Base-by-base conservation (phyloP, 768 basidiomycete genomes). In the Leccinum variicolor region DNA sequence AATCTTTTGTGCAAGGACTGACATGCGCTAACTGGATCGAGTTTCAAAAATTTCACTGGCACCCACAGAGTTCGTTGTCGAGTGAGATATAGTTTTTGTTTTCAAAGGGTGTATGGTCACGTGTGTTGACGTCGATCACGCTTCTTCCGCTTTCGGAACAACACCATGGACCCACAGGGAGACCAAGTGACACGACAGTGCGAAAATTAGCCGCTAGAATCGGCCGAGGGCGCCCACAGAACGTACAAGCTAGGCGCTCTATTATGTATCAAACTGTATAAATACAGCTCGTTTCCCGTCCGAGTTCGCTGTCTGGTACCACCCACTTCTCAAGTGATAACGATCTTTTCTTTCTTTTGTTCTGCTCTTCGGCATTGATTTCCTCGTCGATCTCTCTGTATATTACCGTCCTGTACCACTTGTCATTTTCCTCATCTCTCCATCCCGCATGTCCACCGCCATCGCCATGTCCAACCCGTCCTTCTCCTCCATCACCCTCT, bases 1-100 rank as follows among this genome's bases (percentile, higher is more conserved):
- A 49, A 82, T 79, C 69, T 81, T 81, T 64, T 81, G 75, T 26
- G 80, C 77, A n/a, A 64, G 65, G 17, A 62, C 57, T n/a, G 69
- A 55, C 68, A 69, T 70, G 43, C 50, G 48, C 53, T 43, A 33
- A 9, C 39, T 23, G 9, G 36, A 39, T 43, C 11, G 50, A 59
- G 53, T 57, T 6, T 15, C 19, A 26, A 57, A 57, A 57, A 33
- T 46, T 31, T 52, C 41, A 43, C 41, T 43, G 41, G 43, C 50
- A 4, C 64, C 64, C 57, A 63, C 58, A 9, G 31, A 53, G 23
- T 54, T 53, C 58, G 29, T 36, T 55, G 25, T 56, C 52, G 49
- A 59, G 9, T 39, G 1, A 41, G 56, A 31, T 11, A 13, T 55
- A 48, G 50, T 50, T 58, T 53, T 63, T 63, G 62, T 63, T 36